These are phyloP conservation scores for Rubus parviflorus DNA, from an alignment of 306 rosid genomes.

Conservation along the genomic window DNA sequence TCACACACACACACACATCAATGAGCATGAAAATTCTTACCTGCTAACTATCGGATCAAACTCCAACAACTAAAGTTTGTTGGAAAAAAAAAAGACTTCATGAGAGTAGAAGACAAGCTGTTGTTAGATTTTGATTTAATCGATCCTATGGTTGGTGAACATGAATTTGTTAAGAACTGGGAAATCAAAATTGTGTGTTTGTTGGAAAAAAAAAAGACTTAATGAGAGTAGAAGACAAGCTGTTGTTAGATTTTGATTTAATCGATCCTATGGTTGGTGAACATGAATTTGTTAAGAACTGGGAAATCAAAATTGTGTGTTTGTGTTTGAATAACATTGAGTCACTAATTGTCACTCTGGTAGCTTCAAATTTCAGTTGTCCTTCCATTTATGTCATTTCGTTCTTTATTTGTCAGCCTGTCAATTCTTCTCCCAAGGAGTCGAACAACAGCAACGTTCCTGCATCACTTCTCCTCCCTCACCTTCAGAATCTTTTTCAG, in stretches of 20 bases:
- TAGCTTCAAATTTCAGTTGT: constrained; percentile 2
- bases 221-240: neutral
- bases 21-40: no score
- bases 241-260: neutral
- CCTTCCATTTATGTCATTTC: constrained; percentile 3
- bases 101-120: neutral
- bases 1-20: no score
- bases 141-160: neutral
- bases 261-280: neutral
- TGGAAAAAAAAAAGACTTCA: neutral
- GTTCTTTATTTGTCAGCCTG: constrained; percentile 49
- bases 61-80: neutral
- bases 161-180: neutral
- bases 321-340: neutral
- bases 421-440: constrained; percentile 57
- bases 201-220: neutral
- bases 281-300: neutral
- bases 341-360: neutral
- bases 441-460: constrained; percentile 53
- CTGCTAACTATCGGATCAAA: no score
- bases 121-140: neutral
- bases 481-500: constrained; percentile 86
- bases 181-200: neutral
- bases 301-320: neutral
- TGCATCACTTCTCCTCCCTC: constrained; percentile 72